Evolutionary conservation across 1,284 basidiomycete species (phyloP).

Genomic region (Tilletia walkeri): DNA sequence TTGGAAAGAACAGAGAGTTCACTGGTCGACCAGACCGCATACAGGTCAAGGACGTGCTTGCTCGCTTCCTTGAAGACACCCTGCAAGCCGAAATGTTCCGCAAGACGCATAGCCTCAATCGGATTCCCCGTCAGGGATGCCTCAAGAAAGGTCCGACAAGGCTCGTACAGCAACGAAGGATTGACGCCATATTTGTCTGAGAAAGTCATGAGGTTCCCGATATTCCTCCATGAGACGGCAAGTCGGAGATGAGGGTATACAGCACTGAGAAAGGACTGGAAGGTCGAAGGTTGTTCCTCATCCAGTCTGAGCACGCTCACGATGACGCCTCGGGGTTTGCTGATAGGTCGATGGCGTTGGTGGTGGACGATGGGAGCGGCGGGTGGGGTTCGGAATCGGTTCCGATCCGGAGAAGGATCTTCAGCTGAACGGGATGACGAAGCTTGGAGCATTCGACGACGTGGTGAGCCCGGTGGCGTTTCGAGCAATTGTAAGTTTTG

Average conservation of each 20-base stretch:
- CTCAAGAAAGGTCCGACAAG: slow-evolving; percentile 31
- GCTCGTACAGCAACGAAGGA: slow-evolving; percentile 27
- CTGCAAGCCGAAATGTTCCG: slow-evolving; percentile 33
- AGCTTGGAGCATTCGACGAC: neutral
- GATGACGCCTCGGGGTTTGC: slow-evolving; percentile 5
- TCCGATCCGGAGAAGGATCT: neutral
- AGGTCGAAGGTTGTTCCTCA: slow-evolving; percentile 37
- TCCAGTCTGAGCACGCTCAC: slow-evolving; percentile 31
- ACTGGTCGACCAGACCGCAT: slow-evolving; percentile 31
- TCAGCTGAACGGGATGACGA: neutral
- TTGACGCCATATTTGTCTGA: slow-evolving; percentile 40
- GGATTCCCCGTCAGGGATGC: slow-evolving; percentile 39
- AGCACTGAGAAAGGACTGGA: slow-evolving; percentile 39
- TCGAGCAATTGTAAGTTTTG: slow-evolving; percentile 26
- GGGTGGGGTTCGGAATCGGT: neutral
- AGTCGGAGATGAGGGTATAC: slow-evolving; percentile 42
- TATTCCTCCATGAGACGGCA: slow-evolving; percentile 35
- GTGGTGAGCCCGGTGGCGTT: slow-evolving; percentile 28
- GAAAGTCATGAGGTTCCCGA: slow-evolving; percentile 33
- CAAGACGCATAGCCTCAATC: slow-evolving; percentile 44
- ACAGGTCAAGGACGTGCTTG: slow-evolving; percentile 44
- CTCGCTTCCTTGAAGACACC: slow-evolving; percentile 38
- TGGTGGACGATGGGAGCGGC: neutral
- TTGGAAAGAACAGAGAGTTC: slow-evolving; percentile 31
- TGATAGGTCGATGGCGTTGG: slow-evolving; percentile 13